Evolutionary conservation across 768 basidiomycete genomes (phyloP), one percentile per base, ranked within the genome.

Genomic region (Dictyophora rubrovolvata): DNA sequence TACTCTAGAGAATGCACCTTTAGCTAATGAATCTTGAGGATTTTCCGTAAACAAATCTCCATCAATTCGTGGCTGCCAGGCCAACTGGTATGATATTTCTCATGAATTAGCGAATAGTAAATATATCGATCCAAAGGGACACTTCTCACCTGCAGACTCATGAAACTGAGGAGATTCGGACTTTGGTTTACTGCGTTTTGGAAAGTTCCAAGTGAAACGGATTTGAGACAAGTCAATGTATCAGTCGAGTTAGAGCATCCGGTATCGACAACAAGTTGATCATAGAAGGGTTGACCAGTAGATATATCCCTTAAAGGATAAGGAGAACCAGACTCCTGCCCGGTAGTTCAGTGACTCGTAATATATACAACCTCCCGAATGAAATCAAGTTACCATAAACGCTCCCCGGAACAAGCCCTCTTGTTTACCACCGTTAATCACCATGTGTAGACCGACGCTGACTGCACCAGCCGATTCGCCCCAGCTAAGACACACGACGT

Each of bases 391-490:
- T 33, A 58, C 66, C 80, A 81, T 79, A 63, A 80, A 74, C 1
- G 69, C 79, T 0, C 69, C 79, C 0, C 77, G 74, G 70, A 79
- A 82, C 4, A 80, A 66, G 0, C 74, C 75, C 55, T 75, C 72
- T 14, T 69, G 68, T 60, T 79, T 69, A 2, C 79, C 79, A 9
- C 68, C 70, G 62, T 79, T 75, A 2, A 73, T 68, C 1, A 79
- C 54, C 77, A 81, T 78, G 1, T 83, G 81, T 14, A 79, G 62
- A 9, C 75, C 68, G 12, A 76, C 79, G 22, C 77, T 78, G 49
- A 81, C 77, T 0, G 82, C 82, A 11, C 84, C 84, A 0, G 83
- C 80, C 8, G 75, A 77, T 67, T 82, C 75, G n/a, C 83, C 83
- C 71, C 76, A 79, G 35, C 78, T 78, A 47, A 21, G 10, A 49